Conservation (phyloP, 2,329 filamentous ascomycete species). For the Fusarium sp. region DNA sequence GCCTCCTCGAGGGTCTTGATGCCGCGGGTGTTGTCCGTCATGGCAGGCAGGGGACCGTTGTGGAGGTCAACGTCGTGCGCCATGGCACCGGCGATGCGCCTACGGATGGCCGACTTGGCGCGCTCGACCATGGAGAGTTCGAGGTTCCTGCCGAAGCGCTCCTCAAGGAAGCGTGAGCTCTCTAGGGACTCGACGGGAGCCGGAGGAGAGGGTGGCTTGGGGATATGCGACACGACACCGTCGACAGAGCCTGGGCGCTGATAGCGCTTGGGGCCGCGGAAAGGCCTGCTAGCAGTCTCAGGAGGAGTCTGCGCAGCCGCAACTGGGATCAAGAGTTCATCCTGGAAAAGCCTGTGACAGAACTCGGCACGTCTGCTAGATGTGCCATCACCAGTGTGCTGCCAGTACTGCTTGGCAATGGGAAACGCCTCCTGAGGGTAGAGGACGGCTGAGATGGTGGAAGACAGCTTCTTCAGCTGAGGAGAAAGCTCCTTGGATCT, state of each 20-base stretch:
- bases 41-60: conserved; percentile 37
- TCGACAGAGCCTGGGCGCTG: conserved; percentile 66
- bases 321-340: conserved; percentile 67
- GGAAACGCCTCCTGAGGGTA: conserved; percentile 75
- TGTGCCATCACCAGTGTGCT: conserved; percentile 92
- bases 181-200: conserved; percentile 66
- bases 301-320: conserved; percentile 42
- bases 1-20: conserved; percentile 79
- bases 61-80: conserved; percentile 73
- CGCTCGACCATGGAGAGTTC: conserved; percentile 82
- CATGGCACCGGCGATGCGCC: conserved; percentile 89
- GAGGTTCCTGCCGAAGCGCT: conserved; percentile 92
- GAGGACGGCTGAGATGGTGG: conserved; percentile 76
- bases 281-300: conserved; percentile 48
- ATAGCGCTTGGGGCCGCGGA: conserved; percentile 84
- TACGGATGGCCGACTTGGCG: conserved; percentile 86
- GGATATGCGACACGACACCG: conserved; percentile 24
- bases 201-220: conserved; percentile 32
- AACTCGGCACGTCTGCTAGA: conserved; percentile 94
- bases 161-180: conserved; percentile 86
- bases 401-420: conserved; percentile 95
- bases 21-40: conserved; percentile 62
- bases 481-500: conserved; percentile 62
- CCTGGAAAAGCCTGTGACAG: conserved; percentile 79
- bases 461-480: conserved; percentile 65